Evolutionary conservation across 2,329 filamentous ascomycete genomes (phyloP).

Genomic region (Mycosphaerelloides madeirae): DNA sequence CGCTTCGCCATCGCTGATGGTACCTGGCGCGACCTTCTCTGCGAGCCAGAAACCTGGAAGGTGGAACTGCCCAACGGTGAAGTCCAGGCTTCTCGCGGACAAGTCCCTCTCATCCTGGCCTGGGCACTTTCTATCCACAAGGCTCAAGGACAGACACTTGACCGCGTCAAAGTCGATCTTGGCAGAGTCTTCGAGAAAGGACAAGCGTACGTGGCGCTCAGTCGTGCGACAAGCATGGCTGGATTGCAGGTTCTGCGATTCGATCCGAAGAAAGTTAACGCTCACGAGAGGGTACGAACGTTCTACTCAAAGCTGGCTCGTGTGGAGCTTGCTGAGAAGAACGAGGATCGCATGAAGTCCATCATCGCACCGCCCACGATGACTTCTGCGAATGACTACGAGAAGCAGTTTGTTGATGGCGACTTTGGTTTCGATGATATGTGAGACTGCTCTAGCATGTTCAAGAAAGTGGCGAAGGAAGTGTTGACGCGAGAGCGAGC

Average conservation of each 20-base stretch:
- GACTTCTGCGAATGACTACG: constrained; percentile 28
- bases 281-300: constrained; percentile 75
- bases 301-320: constrained; percentile 83
- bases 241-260: constrained; percentile 87
- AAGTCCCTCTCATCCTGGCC: constrained; percentile 79
- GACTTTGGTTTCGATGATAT: too few species aligned
- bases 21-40: constrained; percentile 69
- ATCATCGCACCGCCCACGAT: constrained; percentile 25
- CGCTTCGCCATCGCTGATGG: constrained; percentile 78
- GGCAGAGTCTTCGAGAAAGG: constrained; percentile 93
- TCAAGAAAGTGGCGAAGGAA: too few species aligned
- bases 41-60: constrained; percentile 88
- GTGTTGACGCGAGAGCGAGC: too few species aligned
- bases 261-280: constrained; percentile 86
- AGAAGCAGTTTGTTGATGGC: constrained; percentile 27
- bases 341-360: constrained; percentile 31
- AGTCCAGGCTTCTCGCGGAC: constrained; percentile 76
- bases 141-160: constrained; percentile 89
- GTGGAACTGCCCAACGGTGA: constrained; percentile 94
- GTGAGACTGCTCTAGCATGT: too few species aligned
- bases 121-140: constrained; percentile 99
- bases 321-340: constrained; percentile 50
- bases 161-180: constrained; percentile 90
- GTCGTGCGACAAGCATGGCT: constrained; percentile 80
- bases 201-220: constrained; percentile 93